A percentile compares a stretch with the other conserved stretches of the same genome.
phyloP scores from a whole-genome alignment of 2,329 filamentous ascomycete genomes.

The Aureobasidium sp. region DNA sequence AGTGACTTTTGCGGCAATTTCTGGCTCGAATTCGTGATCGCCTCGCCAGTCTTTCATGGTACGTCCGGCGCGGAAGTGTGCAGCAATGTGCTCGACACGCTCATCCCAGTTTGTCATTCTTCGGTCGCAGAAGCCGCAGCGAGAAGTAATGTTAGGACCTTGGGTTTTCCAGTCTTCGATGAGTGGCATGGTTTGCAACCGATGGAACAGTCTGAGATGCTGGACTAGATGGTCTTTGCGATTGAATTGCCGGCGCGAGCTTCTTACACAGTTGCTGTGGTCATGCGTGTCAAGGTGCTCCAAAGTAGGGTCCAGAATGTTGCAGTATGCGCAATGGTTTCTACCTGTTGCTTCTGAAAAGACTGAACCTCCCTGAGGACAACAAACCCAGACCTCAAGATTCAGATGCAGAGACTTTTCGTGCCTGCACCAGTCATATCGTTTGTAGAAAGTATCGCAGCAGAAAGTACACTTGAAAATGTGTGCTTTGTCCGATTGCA shows the following conservation, averaged over 20 bases:
- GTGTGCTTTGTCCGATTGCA: conserved; percentile 30
- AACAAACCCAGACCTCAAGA: conserved; percentile 60
- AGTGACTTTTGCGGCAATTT: conserved; percentile 41
- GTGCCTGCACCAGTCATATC: conserved; percentile 58
- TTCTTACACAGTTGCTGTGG: conserved; percentile 59
- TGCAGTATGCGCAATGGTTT: conserved; percentile 54
- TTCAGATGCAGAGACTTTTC: conserved; percentile 57
- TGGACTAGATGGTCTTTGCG: conserved; percentile 57
- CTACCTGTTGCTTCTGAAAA: conserved; percentile 49
- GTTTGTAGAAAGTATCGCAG: conserved; percentile 49
- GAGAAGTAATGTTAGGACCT: conserved; percentile 46
- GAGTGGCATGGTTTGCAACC: conserved; percentile 49
- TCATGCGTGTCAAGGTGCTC: conserved; percentile 56
- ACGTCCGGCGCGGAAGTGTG: conserved; percentile 48
- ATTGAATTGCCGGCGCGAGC: conserved; percentile 58
- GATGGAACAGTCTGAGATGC: conserved; percentile 54
- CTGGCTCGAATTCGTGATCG: conserved; percentile 45
- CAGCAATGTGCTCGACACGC: conserved; percentile 47
- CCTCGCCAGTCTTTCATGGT: conserved; percentile 51
- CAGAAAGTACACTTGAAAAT: conserved; percentile 55
- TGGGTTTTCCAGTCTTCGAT: conserved; percentile 48
- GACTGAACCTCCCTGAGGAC: conserved; percentile 51
- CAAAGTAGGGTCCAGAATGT: conserved; percentile 44
- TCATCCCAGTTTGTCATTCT: conserved; percentile 46
- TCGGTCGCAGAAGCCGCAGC: conserved; percentile 49